These are phyloP conservation scores for Limnanthes douglasii DNA, from an alignment of 345 rosid species.

Conservation along the genomic window DNA sequence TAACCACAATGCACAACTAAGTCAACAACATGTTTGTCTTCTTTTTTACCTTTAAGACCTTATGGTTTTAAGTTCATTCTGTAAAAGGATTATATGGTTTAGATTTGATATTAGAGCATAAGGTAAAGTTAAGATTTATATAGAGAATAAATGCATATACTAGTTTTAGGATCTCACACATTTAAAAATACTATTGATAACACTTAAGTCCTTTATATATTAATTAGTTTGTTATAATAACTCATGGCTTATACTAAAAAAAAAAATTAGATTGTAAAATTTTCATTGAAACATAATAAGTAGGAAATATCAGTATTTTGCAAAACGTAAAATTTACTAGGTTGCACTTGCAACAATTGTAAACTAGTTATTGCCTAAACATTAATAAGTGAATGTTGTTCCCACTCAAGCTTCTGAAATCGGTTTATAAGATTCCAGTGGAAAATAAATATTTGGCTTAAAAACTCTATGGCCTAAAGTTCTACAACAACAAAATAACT, in stretches of 20 bases:
- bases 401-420: conserved; percentile 71
- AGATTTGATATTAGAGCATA: neutral
- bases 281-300: neutral
- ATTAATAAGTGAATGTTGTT: conserved; percentile 64
- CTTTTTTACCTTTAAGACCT: too few relatives aligned
- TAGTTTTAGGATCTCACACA: too few relatives aligned
- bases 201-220: neutral
- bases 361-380: conserved; percentile 53
- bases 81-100: conserved; percentile 11
- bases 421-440: neutral
- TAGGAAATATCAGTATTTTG: neutral
- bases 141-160: too few relatives aligned
- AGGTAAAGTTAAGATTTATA: too few relatives aligned
- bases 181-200: neutral
- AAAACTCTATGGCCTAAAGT: conserved; percentile 1
- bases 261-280: too few relatives aligned
- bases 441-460: neutral
- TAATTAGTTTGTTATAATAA: neutral
- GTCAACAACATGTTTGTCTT: too few relatives aligned
- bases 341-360: conserved; percentile 58
- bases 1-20: too few relatives aligned
- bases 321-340: neutral
- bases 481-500: neutral
- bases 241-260: too few relatives aligned
- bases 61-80: too few relatives aligned